A percentile compares a stretch with the other conserved stretches of the same genome.
Evolutionary conservation across 2,329 filamentous ascomycete species (phyloP).

Genomic region (Aureobasidium mangrovei): DNA sequence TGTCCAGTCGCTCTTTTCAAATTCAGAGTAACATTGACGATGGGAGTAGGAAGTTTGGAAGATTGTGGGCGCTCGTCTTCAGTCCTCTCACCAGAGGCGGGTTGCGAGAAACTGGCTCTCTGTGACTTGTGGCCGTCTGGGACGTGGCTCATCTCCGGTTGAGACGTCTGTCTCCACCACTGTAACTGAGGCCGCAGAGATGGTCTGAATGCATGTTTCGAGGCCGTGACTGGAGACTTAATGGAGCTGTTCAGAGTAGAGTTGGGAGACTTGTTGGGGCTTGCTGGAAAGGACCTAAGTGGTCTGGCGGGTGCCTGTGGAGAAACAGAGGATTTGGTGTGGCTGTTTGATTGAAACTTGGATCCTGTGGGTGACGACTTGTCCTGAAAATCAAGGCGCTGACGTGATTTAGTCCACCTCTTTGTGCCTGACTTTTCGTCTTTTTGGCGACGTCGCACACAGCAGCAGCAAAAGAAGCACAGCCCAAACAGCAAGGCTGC

Average conservation of each 20-base stretch:
- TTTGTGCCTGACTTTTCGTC: conserved; percentile 2
- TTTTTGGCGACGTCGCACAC: conserved; percentile 11
- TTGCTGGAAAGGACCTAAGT: conserved; percentile 9
- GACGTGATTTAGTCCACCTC: conserved; percentile 11
- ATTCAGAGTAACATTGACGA: conserved; percentile 15
- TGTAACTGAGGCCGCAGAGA: not conserved
- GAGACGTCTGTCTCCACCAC: conserved; percentile 10
- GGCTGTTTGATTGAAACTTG: conserved; percentile 15
- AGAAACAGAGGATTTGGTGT: conserved; percentile 3
- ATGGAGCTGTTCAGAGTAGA: conserved; percentile 1
- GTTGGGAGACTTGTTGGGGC: not conserved
- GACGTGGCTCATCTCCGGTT: conserved; percentile 17
- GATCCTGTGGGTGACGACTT: conserved; percentile 22
- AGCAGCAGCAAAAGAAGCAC: conserved; percentile 16
- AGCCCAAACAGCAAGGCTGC: conserved; percentile 20
- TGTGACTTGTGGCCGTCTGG: conserved; percentile 4
- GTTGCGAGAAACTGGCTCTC: not conserved
- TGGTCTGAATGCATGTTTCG: not conserved
- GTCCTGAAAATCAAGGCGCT: conserved; percentile 29
- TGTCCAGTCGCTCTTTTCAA: conserved; percentile 1
- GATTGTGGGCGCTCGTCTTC: not conserved
- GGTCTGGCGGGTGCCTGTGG: conserved; percentile 9
- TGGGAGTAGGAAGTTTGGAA: not conserved
- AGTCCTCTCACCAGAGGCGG: not conserved
- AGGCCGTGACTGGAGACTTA: not conserved